phyloP scores from a whole-genome alignment of 2,329 filamentous ascomycete genomes.

The Neonectria ditissima region DNA sequence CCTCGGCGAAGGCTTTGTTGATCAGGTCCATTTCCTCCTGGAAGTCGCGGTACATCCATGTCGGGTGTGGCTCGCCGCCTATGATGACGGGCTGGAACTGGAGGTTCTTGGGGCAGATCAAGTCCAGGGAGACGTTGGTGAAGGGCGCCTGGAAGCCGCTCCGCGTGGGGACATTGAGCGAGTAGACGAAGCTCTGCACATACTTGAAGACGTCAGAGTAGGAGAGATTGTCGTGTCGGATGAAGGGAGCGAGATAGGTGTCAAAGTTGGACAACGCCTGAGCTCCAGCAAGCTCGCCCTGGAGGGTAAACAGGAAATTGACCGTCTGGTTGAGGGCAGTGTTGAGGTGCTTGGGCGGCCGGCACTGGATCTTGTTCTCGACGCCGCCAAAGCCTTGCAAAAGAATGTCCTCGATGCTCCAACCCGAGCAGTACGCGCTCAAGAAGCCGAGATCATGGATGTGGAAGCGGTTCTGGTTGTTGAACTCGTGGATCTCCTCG shows the following conservation, averaged over 20 bases:
- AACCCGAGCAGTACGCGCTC: conserved; percentile 42
- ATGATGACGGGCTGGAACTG: conserved; percentile 35
- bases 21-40: conserved; percentile 43
- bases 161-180: conserved; percentile 41
- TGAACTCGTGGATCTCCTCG: conserved; percentile 32
- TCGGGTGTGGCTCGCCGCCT: conserved; percentile 29
- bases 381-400: conserved; percentile 41
- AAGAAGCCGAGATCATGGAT: conserved; percentile 42
- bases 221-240: conserved; percentile 34
- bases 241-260: conserved; percentile 39
- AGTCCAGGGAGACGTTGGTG: conserved; percentile 39
- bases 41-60: conserved; percentile 39
- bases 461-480: conserved; percentile 38
- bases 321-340: conserved; percentile 43
- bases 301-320: conserved; percentile 41
- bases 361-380: conserved; percentile 42
- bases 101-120: conserved; percentile 36
- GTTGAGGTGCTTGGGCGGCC: conserved; percentile 40
- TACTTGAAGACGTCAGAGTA: conserved; percentile 42
- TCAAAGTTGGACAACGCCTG: conserved; percentile 41
- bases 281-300: conserved; percentile 40
- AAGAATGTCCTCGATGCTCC: conserved; percentile 41
- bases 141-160: conserved; percentile 43
- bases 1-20: conserved; percentile 42
- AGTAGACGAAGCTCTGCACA: conserved; percentile 42